Evolutionary conservation across 129 eudicot species (phyloP), one percentile per base, ranked within the genome.

Genomic region (Helichrysum umbraculigerum): DNA sequence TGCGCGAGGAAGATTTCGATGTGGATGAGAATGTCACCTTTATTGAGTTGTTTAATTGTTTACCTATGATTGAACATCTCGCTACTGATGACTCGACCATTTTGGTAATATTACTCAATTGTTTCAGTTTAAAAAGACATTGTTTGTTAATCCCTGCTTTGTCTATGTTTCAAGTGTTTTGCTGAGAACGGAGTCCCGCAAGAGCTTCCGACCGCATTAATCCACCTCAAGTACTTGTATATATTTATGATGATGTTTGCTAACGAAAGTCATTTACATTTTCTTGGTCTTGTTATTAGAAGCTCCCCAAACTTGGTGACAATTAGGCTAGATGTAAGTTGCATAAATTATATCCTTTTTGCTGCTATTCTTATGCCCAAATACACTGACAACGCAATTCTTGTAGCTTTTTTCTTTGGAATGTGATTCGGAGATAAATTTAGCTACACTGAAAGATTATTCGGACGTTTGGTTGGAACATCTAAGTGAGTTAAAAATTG

Each of bases 221-320:
- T 33, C 65, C 28, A 71, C 29, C 76, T 71, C 30, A 71, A 32
- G 33, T 52, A 1, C 70, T 33, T 65, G 16, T 14, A 9, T 9
- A 65, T 3, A 30, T 14, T 0, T 16, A 4, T 17, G 33, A 28
- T 6, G 32, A 30, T 1, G 32, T 15, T 34, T 29, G 34, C 17
- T 6, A 47, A 16, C 7, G 5, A 0, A 1, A 20, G 7, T 16
- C 8, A 8, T 22, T 2, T 34, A 33, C 12, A 1, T 7, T 11
- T 35, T n/a, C 64, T 71, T 52, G 11, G 14, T 52, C 29, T 52
- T 30, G 35, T 71, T 4, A 9, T 71, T 50, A 51, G 7, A 71
- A 51, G 63, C 47, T 71, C 64, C 11, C 50, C 65, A 7, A 71
- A 71, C 44, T 51, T 71, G 75, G 50, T 51, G 50, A 52, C 51